Evolutionary conservation across 345 rosid species (phyloP).

Genomic region (Salix dunnii): DNA sequence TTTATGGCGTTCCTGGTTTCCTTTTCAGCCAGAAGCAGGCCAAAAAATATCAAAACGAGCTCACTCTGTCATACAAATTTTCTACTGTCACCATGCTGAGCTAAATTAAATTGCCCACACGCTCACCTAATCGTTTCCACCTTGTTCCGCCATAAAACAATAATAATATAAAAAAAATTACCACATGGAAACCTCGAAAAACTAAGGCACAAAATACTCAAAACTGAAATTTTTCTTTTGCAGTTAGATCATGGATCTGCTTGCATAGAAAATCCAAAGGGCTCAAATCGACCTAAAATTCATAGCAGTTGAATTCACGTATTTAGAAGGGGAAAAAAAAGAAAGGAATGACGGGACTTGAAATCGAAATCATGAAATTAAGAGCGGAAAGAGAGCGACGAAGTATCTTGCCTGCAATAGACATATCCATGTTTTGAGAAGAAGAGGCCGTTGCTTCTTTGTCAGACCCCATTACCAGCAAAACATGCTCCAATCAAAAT

Average conservation of each 20-base stretch:
- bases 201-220: background rate
- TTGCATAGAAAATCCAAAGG: background rate
- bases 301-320: background rate
- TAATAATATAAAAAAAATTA: no score
- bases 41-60: background rate
- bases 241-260: background rate
- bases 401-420: slow-evolving; percentile 13
- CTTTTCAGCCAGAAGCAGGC: no score
- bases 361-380: background rate
- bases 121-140: background rate
- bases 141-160: background rate
- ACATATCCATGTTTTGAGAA: slow-evolving; percentile 7
- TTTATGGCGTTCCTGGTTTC: background rate
- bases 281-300: background rate
- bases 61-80: background rate
- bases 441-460: slow-evolving; percentile 19
- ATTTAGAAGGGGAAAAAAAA: background rate
- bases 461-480: slow-evolving; percentile 21
- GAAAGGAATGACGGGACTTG: background rate
- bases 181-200: background rate
- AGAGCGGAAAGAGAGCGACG: background rate
- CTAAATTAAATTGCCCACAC: background rate
- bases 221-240: background rate
- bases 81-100: background rate
- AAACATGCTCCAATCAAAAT: background rate